phyloP scores from a whole-genome alignment of 2,329 filamentous ascomycete genomes.

The Monosporascus sp. region DNA sequence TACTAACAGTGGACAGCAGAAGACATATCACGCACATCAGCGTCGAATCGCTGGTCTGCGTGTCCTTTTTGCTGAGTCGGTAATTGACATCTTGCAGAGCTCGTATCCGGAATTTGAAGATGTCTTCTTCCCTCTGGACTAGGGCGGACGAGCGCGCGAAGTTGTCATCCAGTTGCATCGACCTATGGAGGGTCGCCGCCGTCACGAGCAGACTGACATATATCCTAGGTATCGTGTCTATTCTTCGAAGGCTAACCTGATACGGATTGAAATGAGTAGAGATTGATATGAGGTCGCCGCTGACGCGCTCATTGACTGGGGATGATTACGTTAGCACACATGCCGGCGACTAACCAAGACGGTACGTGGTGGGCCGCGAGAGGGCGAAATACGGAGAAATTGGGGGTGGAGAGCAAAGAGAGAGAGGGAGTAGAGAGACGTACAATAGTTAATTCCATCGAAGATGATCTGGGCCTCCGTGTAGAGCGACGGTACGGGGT shows the following conservation, averaged over 20 bases:
- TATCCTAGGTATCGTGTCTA: constrained; percentile 8
- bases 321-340: background rate
- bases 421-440: background rate
- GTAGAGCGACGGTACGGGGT: constrained; percentile 6
- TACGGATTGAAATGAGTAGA: constrained; percentile 11
- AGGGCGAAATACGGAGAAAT: background rate
- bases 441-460: constrained; percentile 10
- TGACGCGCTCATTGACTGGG: constrained; percentile 9
- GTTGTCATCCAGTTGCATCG: constrained; percentile 6
- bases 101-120: constrained; percentile 8
- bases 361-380: background rate
- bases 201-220: constrained; percentile 10
- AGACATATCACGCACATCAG: constrained; percentile 14
- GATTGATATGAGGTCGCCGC: constrained; percentile 8
- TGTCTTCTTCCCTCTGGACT: constrained; percentile 5
- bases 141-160: constrained; percentile 2
- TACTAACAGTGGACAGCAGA: constrained; percentile 9
- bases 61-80: constrained; percentile 6
- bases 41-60: constrained; percentile 11
- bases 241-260: constrained; percentile 3
- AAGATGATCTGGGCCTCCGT: constrained; percentile 11
- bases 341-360: too few species aligned
- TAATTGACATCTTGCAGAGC: constrained; percentile 9
- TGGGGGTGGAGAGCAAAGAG: background rate
- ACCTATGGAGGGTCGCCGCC: constrained; percentile 6